Conservation (phyloP, 2,329 filamentous ascomycete species). For the Coniochaeta sp. region DNA sequence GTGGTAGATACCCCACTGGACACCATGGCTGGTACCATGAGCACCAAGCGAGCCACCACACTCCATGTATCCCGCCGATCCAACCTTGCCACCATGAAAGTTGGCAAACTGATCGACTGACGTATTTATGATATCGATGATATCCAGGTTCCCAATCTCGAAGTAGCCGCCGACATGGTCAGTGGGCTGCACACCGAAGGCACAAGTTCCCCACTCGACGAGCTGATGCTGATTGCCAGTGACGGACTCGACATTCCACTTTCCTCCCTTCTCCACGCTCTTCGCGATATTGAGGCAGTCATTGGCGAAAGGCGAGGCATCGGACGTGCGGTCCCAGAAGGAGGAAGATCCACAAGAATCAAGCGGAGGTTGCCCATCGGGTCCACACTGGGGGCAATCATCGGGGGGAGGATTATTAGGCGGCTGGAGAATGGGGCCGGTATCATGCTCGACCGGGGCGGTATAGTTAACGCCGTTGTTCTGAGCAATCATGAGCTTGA, state of each 20-base stretch:
- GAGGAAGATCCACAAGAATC: not conserved
- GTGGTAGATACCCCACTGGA: not conserved
- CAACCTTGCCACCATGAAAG: not conserved
- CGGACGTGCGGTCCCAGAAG: not conserved
- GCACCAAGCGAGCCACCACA: not conserved
- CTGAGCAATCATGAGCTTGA: not conserved
- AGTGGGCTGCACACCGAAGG: not conserved
- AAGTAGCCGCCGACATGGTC: not conserved
- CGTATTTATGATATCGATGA: not conserved
- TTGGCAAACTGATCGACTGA: not conserved
- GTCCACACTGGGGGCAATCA: not conserved
- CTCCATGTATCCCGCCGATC: not conserved
- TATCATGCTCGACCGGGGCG: not conserved
- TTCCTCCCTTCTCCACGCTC: not conserved
- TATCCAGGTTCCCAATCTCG: not conserved
- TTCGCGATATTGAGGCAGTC: not conserved
- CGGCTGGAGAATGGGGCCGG: not conserved
- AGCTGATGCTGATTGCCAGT: not conserved
- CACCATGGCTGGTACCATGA: not conserved
- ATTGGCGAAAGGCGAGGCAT: not conserved
- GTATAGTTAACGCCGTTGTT: not conserved
- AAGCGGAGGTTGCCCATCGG: not conserved
- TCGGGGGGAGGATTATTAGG: not conserved
- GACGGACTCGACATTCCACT: not conserved
- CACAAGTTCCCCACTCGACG: not conserved